A percentile compares a stretch with the other conserved stretches of the same genome.
These are phyloP conservation scores for Zygoascus meyerae DNA, from an alignment of 1,139 yeast species.

Conservation along the genomic window DNA sequence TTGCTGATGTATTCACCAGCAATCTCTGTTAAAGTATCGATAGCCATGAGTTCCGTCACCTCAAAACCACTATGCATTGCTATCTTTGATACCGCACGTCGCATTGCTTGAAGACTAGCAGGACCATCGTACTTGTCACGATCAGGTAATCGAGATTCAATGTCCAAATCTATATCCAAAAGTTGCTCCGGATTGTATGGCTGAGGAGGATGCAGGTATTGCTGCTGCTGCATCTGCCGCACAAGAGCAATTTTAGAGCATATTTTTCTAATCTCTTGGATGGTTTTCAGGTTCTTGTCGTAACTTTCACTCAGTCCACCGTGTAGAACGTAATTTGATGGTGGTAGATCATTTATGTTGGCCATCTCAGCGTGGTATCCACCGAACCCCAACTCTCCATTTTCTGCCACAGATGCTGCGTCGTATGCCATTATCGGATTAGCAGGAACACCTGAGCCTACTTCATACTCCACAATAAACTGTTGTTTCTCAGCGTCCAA, in stretches of 20 bases:
- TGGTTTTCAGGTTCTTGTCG: slow-evolving; percentile 61
- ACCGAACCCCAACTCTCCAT: background rate
- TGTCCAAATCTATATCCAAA: slow-evolving; percentile 66
- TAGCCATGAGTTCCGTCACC: slow-evolving; percentile 69
- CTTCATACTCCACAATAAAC: slow-evolving; percentile 77
- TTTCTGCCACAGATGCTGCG: slow-evolving; percentile 20
- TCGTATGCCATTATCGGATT: slow-evolving; percentile 17
- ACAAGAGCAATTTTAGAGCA: slow-evolving; percentile 87
- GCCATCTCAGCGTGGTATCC: slow-evolving; percentile 10
- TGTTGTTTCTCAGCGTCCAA: slow-evolving; percentile 52
- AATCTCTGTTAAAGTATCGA: slow-evolving; percentile 73
- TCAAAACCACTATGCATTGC: slow-evolving; percentile 95
- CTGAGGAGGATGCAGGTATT: slow-evolving; percentile 67
- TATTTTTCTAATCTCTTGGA: slow-evolving; percentile 81
- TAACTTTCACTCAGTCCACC: slow-evolving; percentile 60
- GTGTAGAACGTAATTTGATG: slow-evolving; percentile 38
- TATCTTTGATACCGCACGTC: slow-evolving; percentile 66
- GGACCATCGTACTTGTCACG: slow-evolving; percentile 55
- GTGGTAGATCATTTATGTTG: slow-evolving; percentile 34
- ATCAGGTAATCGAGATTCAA: slow-evolving; percentile 65
- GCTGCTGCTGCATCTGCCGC: slow-evolving; percentile 85
- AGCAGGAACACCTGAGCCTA: slow-evolving; percentile 60
- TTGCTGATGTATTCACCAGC: slow-evolving; percentile 77
- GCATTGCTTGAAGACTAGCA: slow-evolving; percentile 60
- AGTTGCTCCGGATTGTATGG: slow-evolving; percentile 62